Base-by-base conservation (phyloP, 345 rosid species). In the Salix udensis region DNA sequence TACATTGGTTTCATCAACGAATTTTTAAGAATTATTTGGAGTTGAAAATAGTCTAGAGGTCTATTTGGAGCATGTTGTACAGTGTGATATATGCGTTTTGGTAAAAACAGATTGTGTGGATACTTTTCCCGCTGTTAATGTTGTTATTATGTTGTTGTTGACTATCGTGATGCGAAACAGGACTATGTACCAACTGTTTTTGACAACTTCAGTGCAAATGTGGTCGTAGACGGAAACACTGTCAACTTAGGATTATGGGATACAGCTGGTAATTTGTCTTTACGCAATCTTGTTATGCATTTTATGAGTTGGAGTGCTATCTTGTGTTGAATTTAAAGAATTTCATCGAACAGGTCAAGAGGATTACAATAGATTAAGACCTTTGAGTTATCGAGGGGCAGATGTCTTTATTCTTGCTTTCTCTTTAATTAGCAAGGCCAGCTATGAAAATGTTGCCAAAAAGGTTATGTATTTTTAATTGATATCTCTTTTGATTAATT, bases 341-440 rank as follows among this genome's bases (percentile, higher is more conserved):
- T 71, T 53, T 26, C 24, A 44, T 72, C 70, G 72, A 76, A 84
- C 89, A 93, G 98, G 97, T 31, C 98, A 91, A 77, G 98, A 95
- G 85, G 99, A 93, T 86, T 95, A 93, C 82, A 90, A 93, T 82
- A 86, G 97, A 81, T 80, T 93, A 76, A 89, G 99, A 87, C 98
- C 97, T 77, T 76, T 93, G 88, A 91, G 98, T 53, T 93, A 95
- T 58, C 97, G 96, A 60, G 99, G 97, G 39, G 98, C 98, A 19
- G 98, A 93, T 83, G 98, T 95, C 75, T 95, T 95, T 86, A 89
- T 95, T 23, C 90, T 95, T 83, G 97, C 97, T 18, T 93, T 93
- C 85, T 93, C 98, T 78, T 92, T 95, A 70, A 93, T 95, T 82
- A 95, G 98, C 92, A 95, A 93, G 87, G 99, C 99, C 76, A 96